Base-by-base conservation (phyloP, 441 rosid species). In the Gossypium schwendimanii region DNA sequence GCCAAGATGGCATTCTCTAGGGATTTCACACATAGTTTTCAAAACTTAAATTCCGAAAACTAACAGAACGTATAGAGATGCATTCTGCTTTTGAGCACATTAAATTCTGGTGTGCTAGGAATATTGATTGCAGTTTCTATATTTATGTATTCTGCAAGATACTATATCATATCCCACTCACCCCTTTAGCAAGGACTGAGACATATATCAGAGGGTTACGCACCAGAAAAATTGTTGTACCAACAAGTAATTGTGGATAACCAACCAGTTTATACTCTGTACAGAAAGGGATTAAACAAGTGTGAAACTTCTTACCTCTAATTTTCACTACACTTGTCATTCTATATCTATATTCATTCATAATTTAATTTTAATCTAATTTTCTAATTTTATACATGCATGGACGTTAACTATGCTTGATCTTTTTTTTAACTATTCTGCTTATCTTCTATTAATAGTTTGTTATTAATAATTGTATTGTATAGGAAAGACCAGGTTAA, bases 321-420 rank as follows among this genome's bases (percentile, higher is more conserved):
- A 41, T 20, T 44, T 39, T 44, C 33, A 44, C 31, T 20, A 21
- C 28, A 44, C 31, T 44, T 21, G 5, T 21, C 69, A 20, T 20
- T 41, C 10, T 39, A 39, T 64, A 45, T 64, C 2, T 64, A 44
- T 44, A 18, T 64, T 64, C 33, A 21, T 6, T 17, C 50, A 44
- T 6, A 28, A 11, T 17, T 64, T 44, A 21, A 5, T 23, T 41
- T 44, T 64, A 44, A 44, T 44, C 33, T 44, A 50, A 53, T 64
- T 64, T 64, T 12, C 54, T 64, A 11, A 64, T 12, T 64, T 64
- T 6, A 63, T 44, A 44, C 68, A 39, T 63, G 52, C 68, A 11
- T 63, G 49, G 52, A 18, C 53, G 18, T 63, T 17, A 39, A 39
- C 23, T 39, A 18, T 44, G 14, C 20, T 0, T 21, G 53, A 21